Conservation (phyloP, 2,329 filamentous ascomycete species). For the Microcyclospora tardicrescens region DNA sequence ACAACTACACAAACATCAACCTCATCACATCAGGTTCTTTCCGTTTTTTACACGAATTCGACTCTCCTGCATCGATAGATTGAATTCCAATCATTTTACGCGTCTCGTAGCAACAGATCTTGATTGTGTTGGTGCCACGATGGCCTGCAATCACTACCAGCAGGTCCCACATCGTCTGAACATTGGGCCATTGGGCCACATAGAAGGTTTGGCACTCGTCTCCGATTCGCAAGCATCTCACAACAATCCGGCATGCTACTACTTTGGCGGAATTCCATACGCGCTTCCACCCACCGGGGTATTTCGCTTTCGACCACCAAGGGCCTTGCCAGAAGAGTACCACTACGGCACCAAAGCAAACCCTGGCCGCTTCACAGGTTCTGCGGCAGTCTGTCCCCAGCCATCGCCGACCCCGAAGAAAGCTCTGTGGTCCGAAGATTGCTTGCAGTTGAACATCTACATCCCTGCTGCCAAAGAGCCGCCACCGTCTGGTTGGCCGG, state of each 20-base stretch:
- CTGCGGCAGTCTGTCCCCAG: slow-evolving; percentile 39
- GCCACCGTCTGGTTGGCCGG: slow-evolving; percentile 39
- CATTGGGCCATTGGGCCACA: slow-evolving; percentile 33
- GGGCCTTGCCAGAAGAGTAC: slow-evolving; percentile 34
- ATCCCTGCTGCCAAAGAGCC: slow-evolving; percentile 36
- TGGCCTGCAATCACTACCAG: slow-evolving; percentile 8
- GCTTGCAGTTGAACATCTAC: slow-evolving; percentile 44
- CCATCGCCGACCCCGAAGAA: slow-evolving; percentile 20
- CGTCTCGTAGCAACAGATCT: too few species aligned
- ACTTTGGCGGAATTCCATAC: slow-evolving; percentile 44
- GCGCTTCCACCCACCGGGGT: slow-evolving; percentile 37
- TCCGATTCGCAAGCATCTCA: slow-evolving; percentile 8
- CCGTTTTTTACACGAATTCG: too few species aligned
- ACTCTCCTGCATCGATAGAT: too few species aligned
- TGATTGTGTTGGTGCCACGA: neutral
- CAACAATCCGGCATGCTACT: slow-evolving; percentile 27
- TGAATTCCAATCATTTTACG: too few species aligned
- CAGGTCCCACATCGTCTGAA: slow-evolving; percentile 21
- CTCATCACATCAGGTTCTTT: too few species aligned
- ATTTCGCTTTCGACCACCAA: slow-evolving; percentile 38
- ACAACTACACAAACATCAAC: too few species aligned
- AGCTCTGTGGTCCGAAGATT: slow-evolving; percentile 38
- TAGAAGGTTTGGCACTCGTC: slow-evolving; percentile 37
- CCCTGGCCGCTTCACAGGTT: slow-evolving; percentile 34
- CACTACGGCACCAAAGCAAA: slow-evolving; percentile 37